These are phyloP conservation scores for Plenodomus biglobosus DNA, from an alignment of 2,329 filamentous ascomycete genomes.

Conservation along the genomic window DNA sequence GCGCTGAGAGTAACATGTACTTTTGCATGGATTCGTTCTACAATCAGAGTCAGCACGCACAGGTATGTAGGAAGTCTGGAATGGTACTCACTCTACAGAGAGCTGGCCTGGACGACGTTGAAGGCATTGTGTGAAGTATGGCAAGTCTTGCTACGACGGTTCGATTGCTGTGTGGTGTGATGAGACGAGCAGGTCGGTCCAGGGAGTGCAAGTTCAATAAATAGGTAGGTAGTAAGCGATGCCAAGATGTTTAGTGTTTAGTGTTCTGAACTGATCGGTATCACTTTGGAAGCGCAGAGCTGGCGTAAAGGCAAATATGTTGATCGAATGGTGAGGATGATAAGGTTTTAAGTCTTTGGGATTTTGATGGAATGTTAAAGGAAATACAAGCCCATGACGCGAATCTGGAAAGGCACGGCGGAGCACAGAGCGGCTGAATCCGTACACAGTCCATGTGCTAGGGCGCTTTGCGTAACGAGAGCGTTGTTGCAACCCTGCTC, in stretches of 20 bases:
- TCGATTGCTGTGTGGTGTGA: not conserved
- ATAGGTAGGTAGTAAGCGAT: conserved; percentile 12
- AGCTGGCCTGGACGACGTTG: conserved; percentile 23
- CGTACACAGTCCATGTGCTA: conserved; percentile 9
- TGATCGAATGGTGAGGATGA: conserved; percentile 12
- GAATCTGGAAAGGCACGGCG: not conserved
- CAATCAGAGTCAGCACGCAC: conserved; percentile 11
- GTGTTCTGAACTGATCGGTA: conserved; percentile 14
- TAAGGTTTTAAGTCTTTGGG: not conserved
- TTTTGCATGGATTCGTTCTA: conserved; percentile 42
- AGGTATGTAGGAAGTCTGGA: not conserved
- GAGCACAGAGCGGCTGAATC: conserved; percentile 21
- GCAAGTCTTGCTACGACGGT: not conserved
- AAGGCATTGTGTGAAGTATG: conserved; percentile 15
- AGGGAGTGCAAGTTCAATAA: conserved; percentile 16
- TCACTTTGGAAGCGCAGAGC: conserved; percentile 15
- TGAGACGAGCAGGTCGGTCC: conserved; percentile 4
- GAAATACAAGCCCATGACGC: not conserved
- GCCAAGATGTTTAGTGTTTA: conserved; percentile 20
- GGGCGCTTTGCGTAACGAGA: conserved; percentile 11
- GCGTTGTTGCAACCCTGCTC: conserved; percentile 13
- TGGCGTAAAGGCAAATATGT: conserved; percentile 3
- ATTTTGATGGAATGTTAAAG: not conserved
- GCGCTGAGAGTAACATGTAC: conserved; percentile 46
- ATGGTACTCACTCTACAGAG: conserved; percentile 23